Conservation (phyloP, 2,329 filamentous ascomycete species). For the Botryotinia convoluta region DNA sequence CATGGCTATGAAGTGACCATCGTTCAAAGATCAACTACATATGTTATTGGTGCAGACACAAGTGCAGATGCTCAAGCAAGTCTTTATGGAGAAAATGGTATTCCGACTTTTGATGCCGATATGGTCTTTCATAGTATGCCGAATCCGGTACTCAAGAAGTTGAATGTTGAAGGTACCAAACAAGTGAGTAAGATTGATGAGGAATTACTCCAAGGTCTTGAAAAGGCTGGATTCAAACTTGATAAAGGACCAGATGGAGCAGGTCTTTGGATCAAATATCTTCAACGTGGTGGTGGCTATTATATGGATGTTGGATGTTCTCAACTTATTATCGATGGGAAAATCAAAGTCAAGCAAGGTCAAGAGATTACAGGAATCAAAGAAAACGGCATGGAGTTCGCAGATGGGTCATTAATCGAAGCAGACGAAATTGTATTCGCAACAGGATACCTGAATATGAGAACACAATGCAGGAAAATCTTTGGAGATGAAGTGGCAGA, state of each 20-base stretch:
- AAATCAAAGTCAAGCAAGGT: conserved; percentile 51
- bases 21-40: conserved; percentile 65
- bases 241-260: conserved; percentile 54
- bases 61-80: conserved; percentile 44
- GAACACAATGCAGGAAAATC: conserved; percentile 47
- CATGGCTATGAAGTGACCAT: conserved; percentile 67
- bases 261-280: conserved; percentile 57
- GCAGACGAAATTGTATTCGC: conserved; percentile 53
- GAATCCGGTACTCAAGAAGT: conserved; percentile 56
- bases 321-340: conserved; percentile 50
- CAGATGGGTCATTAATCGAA: conserved; percentile 47
- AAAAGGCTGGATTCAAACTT: conserved; percentile 55
- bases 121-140: conserved; percentile 58
- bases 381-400: conserved; percentile 40
- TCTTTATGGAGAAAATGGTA: conserved; percentile 44
- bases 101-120: conserved; percentile 65
- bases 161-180: conserved; percentile 49
- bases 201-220: conserved; percentile 47
- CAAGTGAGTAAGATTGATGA: conserved; percentile 41
- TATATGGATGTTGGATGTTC: conserved; percentile 56
- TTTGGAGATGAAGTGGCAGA: conserved; percentile 52
- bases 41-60: conserved; percentile 56
- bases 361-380: conserved; percentile 47
- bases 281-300: conserved; percentile 57
- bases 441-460: conserved; percentile 54